Evolutionary conservation across 371 early-diverging fungal species (phyloP), one percentile per base, ranked within the genome.

Genomic region (Mortierella sp.): DNA sequence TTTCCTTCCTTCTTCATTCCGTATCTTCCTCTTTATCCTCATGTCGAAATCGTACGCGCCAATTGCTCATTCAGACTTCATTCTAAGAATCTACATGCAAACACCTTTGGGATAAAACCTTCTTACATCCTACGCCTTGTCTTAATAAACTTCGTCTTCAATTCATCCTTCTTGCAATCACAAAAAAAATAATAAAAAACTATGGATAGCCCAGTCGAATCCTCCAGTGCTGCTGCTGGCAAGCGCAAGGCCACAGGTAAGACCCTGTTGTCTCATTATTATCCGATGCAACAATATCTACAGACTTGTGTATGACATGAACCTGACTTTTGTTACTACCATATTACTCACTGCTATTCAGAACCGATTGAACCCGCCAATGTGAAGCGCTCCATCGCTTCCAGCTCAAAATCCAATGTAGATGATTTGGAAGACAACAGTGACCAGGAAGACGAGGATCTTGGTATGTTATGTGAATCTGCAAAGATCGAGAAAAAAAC

Each of bases 371-470:
- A 62, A 6, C 52, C 67, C 16, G 58, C 36, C 19, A 36, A 50
- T 22, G 43, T 45, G 13, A 76, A 76, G 65, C 77, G 77, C 16
- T 28, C 77, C 10, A 50, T 50, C 13, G 73, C 73, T 2, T 77
- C 78, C 32, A 77, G 77, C 52, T 77, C 78, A 1, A 32, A 67
- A 15, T 28, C 72, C 13, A 70, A 72, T 22, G 24, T 57, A 28
- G 38, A 65, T 38, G 74, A 72, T 38, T 53, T 48, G 38, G 77
- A 77, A 22, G 73, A 78, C 24, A 65, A 78, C 59, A 70, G 67
- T 21, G 78, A 69, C 15, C 73, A 78, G 60, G 78, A 78, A 33
- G 83, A 83, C 16, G 82, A 84, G 32, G 86, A 84, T 60, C 69
- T 74, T 16, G 72, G 77, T 76, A 76, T 52, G 53, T 5, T 76